Base-by-base conservation (phyloP, 176 grass and related monocot genomes). In the Carex myosuroides region DNA sequence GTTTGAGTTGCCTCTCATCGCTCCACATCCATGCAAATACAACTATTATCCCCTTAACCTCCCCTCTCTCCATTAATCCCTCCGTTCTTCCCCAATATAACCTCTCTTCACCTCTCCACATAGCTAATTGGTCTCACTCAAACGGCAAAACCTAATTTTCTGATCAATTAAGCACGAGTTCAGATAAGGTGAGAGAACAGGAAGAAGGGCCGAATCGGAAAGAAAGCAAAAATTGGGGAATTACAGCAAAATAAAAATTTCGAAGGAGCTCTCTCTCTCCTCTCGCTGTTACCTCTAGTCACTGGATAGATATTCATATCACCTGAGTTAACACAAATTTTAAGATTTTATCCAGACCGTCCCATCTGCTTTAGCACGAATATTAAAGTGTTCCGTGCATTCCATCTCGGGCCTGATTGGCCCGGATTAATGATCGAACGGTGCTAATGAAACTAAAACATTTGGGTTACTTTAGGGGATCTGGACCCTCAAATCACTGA, bases 1-100 rank as follows among this genome's bases (percentile, higher is more conserved):
- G 88, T 53, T 85, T 90, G 82, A 99, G 77, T 60, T 95, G 89
- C 71, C 42, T 89, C 85, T 95, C 93, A 60, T 99, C 91, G 89
- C 93, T 95, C 89, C 93, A 93, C 17, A 93, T 73, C 96, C 93
- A 93, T 13, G 89, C 91, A 81, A 99, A 99, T 8, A 95, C 10
- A 6, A 99, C 93, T 10, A 90, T 86, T 79, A 95, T 63, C 71
- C 91, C 96, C 87, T 92, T 90, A 77, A 72, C 85, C 50, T 56
- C 26, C 2, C 50, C 73, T 32, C 73, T 78, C 72, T 87, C 86
- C 59, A 64, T 81, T 54, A 78, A 4, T 85, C 85, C 70, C 80
- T 13, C 79, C 18, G 90, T 88, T 61, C 83, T 87, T 81, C 91
- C 92, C 85, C 94, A 99, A 89, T 88, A 95, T 44, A 87, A 79